A percentile compares a stretch with the other conserved stretches of the same genome.
These are phyloP conservation scores for Rhizophora apiculata DNA, from an alignment of 345 rosid genomes.

Conservation along the genomic window DNA sequence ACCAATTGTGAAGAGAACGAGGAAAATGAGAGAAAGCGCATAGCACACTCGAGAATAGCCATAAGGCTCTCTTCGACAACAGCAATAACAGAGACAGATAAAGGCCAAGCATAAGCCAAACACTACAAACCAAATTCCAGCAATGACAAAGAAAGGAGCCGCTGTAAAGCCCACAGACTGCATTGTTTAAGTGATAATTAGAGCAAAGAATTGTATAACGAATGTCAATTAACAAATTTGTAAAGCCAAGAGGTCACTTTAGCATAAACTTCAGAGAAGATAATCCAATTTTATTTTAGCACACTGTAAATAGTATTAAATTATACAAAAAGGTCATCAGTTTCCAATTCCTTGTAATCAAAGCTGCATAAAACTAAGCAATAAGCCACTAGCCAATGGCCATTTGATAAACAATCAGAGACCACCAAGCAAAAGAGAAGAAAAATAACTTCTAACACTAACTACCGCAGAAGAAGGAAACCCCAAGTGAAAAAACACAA, in stretches of 20 bases:
- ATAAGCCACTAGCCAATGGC: not conserved
- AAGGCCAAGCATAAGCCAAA: conserved; percentile 8
- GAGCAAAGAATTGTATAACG: not conserved
- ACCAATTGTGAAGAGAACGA: conserved; percentile 16
- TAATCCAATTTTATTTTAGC: no score
- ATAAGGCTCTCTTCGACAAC: conserved; percentile 11
- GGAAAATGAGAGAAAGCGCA: conserved; percentile 16
- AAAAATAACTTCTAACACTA: not conserved
- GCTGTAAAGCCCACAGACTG: conserved; percentile 26
- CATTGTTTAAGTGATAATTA: conserved; percentile 1
- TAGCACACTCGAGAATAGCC: conserved; percentile 20
- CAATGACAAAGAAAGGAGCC: conserved; percentile 14
- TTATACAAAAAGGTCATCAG: no score
- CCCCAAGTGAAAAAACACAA: not conserved
- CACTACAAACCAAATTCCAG: conserved; percentile 20
- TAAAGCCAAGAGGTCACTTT: not conserved
- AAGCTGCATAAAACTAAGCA: not conserved
- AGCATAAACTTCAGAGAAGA: no score
- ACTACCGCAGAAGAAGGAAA: not conserved
- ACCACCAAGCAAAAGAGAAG: not conserved
- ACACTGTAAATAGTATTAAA: no score
- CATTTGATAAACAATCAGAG: not conserved
- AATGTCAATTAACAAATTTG: not conserved
- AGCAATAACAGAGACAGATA: conserved; percentile 19
- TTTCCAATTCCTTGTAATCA: no score